Evolutionary conservation across 495 filamentous ascomycete species (phyloP), one percentile per base, ranked within the genome.

Genomic region (Penicillium taxi): DNA sequence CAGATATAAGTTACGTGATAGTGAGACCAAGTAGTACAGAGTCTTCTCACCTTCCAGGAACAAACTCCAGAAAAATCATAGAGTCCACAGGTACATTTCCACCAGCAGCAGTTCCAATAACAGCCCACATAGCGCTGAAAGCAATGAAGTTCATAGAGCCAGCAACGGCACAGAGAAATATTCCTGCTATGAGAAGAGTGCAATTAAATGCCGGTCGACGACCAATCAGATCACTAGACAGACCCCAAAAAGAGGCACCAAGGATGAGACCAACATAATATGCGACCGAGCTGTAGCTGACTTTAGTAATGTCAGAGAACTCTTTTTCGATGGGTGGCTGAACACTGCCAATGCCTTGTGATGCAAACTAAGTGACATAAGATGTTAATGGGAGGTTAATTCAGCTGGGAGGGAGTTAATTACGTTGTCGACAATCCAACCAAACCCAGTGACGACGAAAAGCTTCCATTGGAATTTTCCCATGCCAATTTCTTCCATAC

Each of bases 391-490:
- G 6, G 20, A 11, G 2, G 6, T 7, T 1, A 32, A 16, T n/a
- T n/a, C n/a, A n/a, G n/a, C n/a, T n/a, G n/a, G n/a, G 11, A 5
- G 13, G 13, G 3, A n/a, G 22, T 11, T 18, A 44, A 47, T 9
- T 39, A 56, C 56, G 22, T 59, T 59, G 37, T 63, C 59, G 2
- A 63, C 53, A 14, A 59, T 54, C 51, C 51, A 63, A 19, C 59
- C 56, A 22, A 63, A 63, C 0, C 59, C 59, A 18, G 56, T 58
- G 0, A 59, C 46, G 7, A 56, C 41, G 20, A 58, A 63, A 0
- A 63, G 45, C 18, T 52, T 53, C 50, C 51, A 63, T 49, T 63
- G 59, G 14, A 58, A 63, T 56, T 40, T 42, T 40, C 58, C 55
- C 58, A 62, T 59, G 0, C 56, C 56, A 38, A 62, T 59, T 15